Evolutionary conservation across 306 rosid species (phyloP).

Genomic region (Cicer yamashitae): DNA sequence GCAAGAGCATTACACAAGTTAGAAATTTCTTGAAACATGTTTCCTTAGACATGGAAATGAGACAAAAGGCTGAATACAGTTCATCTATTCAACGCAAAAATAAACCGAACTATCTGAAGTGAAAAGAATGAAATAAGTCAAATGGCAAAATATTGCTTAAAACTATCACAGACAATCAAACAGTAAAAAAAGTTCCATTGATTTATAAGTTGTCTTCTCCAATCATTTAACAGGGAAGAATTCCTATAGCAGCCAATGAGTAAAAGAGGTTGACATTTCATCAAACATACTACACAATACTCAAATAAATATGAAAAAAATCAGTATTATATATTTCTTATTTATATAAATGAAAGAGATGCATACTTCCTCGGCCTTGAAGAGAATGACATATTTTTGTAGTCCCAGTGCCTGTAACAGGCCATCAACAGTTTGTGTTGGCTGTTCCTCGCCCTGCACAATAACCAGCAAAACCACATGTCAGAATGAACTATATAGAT

Average conservation of each 20-base stretch:
- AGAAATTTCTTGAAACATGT: slow-evolving; percentile 16
- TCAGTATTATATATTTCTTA: not conserved
- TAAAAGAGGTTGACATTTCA: slow-evolving; percentile 30
- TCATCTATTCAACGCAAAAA: not conserved
- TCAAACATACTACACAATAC: slow-evolving; percentile 26
- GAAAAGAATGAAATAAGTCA: slow-evolving; percentile 20
- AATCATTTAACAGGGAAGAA: slow-evolving; percentile 31
- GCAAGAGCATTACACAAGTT: slow-evolving; percentile 20
- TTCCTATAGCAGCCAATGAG: slow-evolving; percentile 13
- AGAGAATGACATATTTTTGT: slow-evolving; percentile 80
- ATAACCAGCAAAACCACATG: slow-evolving; percentile 35
- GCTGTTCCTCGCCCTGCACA: slow-evolving; percentile 71
- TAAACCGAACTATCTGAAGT: slow-evolving; percentile 5
- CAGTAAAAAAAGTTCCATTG: not conserved
- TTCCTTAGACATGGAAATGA: slow-evolving; percentile 11
- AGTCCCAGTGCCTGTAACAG: slow-evolving; percentile 78
- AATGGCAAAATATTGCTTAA: not conserved
- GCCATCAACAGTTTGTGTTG: slow-evolving; percentile 80
- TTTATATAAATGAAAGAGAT: slow-evolving; percentile 37
- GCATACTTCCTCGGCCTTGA: slow-evolving; percentile 98
- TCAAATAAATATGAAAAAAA: slow-evolving; percentile 30
- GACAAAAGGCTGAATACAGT: slow-evolving; percentile 7
- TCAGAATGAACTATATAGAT: slow-evolving; percentile 33
- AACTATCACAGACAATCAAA: slow-evolving; percentile 15
- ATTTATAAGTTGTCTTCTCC: slow-evolving; percentile 28